Base-by-base conservation (phyloP, 192 early-diverging fungal species). In the Podila epicladia region DNA sequence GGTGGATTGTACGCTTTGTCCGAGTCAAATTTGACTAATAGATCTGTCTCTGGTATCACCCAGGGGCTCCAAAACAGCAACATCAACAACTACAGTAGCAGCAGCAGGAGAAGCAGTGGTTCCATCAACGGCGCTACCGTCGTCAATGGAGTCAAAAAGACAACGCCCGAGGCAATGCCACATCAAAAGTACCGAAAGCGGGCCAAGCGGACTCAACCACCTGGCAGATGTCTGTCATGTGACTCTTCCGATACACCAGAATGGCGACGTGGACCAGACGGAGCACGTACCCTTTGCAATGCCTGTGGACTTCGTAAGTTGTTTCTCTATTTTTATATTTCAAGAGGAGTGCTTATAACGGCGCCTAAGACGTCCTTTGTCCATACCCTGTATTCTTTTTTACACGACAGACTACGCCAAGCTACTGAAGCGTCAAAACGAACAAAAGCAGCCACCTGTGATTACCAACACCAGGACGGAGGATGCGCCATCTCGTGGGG, bases 241-340 rank as follows among this genome's bases (percentile, higher is more conserved):
- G 89, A 93, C 64, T 93, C 91, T 59, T 93, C 91, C 5, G 94
- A 95, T 74, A 97, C 96, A 0, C 96, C 96, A 35, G 95, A 97
- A 80, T 98, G 97, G 97, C 87, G 97, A 35, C 92, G 97, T 19
- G 96, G 97, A 11, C 96, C 96, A 22, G 92, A 94, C 53, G 96
- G 96, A 22, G 92, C 94, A 8, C 86, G 97, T 31, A 97, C 96
- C 13, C 88, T 98, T 24, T 98, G 97, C 86, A 98, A 98, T 84
- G 97, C 96, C 0, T 97, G 97, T 82, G 97, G 97, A 19, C 87
- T 94, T 55, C 93, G 92, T 93, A 89, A 88, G 91, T 90, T 58
- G 69, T 55, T 41, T 24, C 51, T 3, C 24, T 31, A 55, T 75
- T 62, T 62, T 58, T 53, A 28, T 20, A 32, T 29, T 49, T 24